Conservation (phyloP, 2,329 filamentous ascomycete species). For the Aspergillus glaucus region DNA sequence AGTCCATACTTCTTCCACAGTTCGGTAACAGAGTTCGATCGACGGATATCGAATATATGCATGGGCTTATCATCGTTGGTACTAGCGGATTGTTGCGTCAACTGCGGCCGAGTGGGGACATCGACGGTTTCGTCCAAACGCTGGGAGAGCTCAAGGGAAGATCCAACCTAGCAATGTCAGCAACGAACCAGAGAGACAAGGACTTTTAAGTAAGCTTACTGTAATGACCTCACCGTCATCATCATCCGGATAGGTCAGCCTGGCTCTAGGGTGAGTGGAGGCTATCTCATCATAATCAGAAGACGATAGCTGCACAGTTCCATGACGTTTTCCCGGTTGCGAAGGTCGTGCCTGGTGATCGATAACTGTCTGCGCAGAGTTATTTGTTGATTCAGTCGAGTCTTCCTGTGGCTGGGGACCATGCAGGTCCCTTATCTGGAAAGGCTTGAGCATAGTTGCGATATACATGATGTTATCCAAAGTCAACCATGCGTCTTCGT, state of each 20-base stretch:
- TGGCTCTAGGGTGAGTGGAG: slow-evolving; percentile 34
- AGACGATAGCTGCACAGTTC: slow-evolving; percentile 35
- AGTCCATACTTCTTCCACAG: slow-evolving; percentile 32
- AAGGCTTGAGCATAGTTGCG: slow-evolving; percentile 33
- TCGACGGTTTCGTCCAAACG: slow-evolving; percentile 39
- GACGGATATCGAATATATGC: slow-evolving; percentile 43
- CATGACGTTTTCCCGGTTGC: slow-evolving; percentile 12
- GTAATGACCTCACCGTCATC: slow-evolving; percentile 43
- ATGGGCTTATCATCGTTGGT: slow-evolving; percentile 22
- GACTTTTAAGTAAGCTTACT: slow-evolving; percentile 21
- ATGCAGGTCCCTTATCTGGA: slow-evolving; percentile 34
- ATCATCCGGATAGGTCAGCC: slow-evolving; percentile 40
- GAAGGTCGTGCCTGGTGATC: not conserved
- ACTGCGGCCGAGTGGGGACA: slow-evolving; percentile 4
- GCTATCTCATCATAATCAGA: slow-evolving; percentile 40
- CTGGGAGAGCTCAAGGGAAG: slow-evolving; percentile 41
- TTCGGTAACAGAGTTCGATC: slow-evolving; percentile 33
- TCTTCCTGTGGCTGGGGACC: slow-evolving; percentile 12
- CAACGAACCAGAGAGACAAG: slow-evolving; percentile 8
- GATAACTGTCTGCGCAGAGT: not conserved
- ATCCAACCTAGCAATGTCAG: slow-evolving; percentile 34
- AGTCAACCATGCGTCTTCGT: not conserved
- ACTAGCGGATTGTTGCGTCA: slow-evolving; percentile 5
- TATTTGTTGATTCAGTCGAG: slow-evolving; percentile 5
- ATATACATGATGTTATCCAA: slow-evolving; percentile 4